Evolutionary conservation across 345 rosid species (phyloP), one percentile per base, ranked within the genome.

Genomic region (Cardamine resedifolia): DNA sequence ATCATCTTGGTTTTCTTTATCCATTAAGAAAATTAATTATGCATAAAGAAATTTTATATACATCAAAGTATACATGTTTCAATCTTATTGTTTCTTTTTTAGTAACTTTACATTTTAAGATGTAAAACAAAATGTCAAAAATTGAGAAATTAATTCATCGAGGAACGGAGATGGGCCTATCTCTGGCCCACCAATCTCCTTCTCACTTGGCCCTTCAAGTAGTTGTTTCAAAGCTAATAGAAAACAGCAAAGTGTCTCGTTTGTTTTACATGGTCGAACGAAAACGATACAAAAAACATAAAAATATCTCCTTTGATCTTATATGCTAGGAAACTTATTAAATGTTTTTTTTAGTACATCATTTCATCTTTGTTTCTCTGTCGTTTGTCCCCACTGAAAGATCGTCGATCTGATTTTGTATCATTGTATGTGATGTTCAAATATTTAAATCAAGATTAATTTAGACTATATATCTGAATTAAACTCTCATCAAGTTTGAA

Each of bases 241-340:
- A 41, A 58, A 66, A 48, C 27, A 58, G 44, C 78, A 58, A 74
- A 74, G 68, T 74, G 78, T 67, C 62, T 74, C 56, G 67, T 74
- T 66, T 74, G 73, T 74, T 74, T 59, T 58, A 73, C 77, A 73
- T 73, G 71, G 71, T 73, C 77, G 58, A 73, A 47, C 77, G 48
- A 73, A 73, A 55, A 72, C 47, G 76, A 71, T 61, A 61, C 75
- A 60, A 20, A 38, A 60, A 51, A 53, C 64, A 64, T 23, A 63
- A 43, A 49, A 59, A 49, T 30, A 59, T 58, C 48, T 39, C 36
- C 12, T 20, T 67, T 67, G 73, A 65, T 74, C 47, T 50, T 47
- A 57, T 58, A 63, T 47, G 41, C 41, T 56, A 64, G 16, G 64
- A 64, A 33, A 73, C 23, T 9, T 62, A 62, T 63, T 43, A 20